Conservation (phyloP, 179 eudicot genomes). For the Corrigiola litoralis region DNA sequence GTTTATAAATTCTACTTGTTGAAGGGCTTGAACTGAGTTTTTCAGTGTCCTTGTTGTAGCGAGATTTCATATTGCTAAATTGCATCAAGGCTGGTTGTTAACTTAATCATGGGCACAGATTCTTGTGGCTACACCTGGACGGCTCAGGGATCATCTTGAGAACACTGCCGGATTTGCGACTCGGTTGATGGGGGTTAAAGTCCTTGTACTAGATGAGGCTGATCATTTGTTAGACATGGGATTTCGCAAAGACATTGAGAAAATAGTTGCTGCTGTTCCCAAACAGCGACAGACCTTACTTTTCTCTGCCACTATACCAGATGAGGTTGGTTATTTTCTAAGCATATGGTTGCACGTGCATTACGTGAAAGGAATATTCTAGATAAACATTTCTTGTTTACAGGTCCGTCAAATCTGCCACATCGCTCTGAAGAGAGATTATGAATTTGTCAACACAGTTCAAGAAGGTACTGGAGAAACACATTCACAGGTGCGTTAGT, state of each 20-base stretch:
- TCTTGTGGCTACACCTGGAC: conserved; percentile 97
- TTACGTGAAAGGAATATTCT: conserved; percentile 12
- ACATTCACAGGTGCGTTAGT: conserved; percentile 63
- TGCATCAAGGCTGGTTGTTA: not conserved
- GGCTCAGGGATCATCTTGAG: conserved; percentile 85
- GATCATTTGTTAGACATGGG: conserved; percentile 98
- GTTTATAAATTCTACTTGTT: not conserved
- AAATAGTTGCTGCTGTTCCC: conserved; percentile 77
- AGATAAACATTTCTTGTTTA: conserved; percentile 21
- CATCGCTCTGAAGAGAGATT: conserved; percentile 83
- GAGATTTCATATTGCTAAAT: not conserved
- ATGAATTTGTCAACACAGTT: conserved; percentile 79
- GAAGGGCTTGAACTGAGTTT: not conserved
- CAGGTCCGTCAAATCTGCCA: conserved; percentile 93
- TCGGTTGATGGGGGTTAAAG: conserved; percentile 86
- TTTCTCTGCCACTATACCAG: conserved; percentile 88
- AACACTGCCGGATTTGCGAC: conserved; percentile 93
- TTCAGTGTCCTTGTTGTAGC: not conserved
- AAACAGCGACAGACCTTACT: conserved; percentile 90
- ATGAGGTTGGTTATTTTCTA: conserved; percentile 49
- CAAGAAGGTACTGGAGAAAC: conserved; percentile 82
- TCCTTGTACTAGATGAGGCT: conserved; percentile 95
- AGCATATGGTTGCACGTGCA: not conserved
- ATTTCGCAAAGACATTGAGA: conserved; percentile 89
- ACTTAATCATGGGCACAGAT: conserved; percentile 45